Percentiles rank a stretch among this genome's conserved stretches.
Conservation (phyloP, 164 flowering plant genomes). For the Nymphaea thermarum region DNA sequence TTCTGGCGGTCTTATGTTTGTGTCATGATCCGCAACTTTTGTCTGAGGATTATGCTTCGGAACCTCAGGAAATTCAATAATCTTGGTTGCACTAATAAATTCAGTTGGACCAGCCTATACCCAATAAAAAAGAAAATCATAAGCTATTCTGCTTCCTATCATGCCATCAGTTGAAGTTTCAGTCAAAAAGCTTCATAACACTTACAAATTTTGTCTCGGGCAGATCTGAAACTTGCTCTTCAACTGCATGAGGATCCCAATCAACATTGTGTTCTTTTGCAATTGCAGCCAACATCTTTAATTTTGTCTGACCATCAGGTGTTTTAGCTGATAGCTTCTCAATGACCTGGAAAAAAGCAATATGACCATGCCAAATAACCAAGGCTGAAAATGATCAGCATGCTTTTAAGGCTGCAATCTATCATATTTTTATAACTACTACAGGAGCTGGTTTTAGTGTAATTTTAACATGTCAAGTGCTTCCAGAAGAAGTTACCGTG, state of each 20-base stretch:
- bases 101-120: constrained; percentile 57
- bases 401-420: not conserved
- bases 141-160: not conserved
- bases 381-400: not conserved
- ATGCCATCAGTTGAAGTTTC: not conserved
- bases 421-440: not conserved
- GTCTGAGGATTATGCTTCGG: constrained; percentile 14
- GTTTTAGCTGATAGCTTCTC: constrained; percentile 80
- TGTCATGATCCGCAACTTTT: constrained; percentile 11
- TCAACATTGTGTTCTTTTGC: constrained; percentile 73
- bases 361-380: not conserved
- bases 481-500: constrained; percentile 27
- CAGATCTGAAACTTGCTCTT: constrained; percentile 31
- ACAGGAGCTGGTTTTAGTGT: not conserved
- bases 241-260: constrained; percentile 62
- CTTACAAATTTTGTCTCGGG: constrained; percentile 53
- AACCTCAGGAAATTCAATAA: constrained; percentile 14
- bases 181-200: not conserved
- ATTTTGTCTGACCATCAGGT: constrained; percentile 75
- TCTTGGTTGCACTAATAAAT: constrained; percentile 21
- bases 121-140: constrained; percentile 1
- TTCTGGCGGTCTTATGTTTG: constrained; percentile 15
- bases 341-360: constrained; percentile 42
- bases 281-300: constrained; percentile 57
- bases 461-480: not conserved